A percentile compares a stretch with the other conserved stretches of the same genome.
Conservation (phyloP, 768 basidiomycete species). For the Serendipita sp. region DNA sequence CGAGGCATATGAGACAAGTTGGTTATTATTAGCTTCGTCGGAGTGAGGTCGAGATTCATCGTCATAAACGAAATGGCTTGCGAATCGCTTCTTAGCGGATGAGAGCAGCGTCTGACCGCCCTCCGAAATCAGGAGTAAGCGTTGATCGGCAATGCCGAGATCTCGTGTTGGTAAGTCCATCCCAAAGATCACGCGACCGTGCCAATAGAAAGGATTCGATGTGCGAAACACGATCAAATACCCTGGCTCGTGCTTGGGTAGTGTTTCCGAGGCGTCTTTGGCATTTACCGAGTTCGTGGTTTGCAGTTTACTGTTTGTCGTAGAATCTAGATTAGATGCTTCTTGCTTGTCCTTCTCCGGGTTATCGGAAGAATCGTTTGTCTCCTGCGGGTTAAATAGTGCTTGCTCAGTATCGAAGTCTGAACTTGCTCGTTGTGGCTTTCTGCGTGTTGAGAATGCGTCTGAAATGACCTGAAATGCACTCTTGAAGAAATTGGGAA, state of each 20-base stretch:
- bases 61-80: slow-evolving; percentile 33
- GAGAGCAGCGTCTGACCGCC: slow-evolving; percentile 63
- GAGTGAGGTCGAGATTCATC: slow-evolving; percentile 9
- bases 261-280: neutral
- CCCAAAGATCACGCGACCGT: neutral
- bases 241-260: neutral
- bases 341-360: slow-evolving; percentile 11
- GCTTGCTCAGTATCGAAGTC: slow-evolving; percentile 7
- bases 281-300: neutral
- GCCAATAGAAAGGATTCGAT: neutral
- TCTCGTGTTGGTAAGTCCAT: slow-evolving; percentile 39
- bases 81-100: slow-evolving; percentile 61
- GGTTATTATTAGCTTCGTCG: slow-evolving; percentile 43
- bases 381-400: slow-evolving; percentile 8
- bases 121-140: slow-evolving; percentile 85
- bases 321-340: neutral
- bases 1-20: slow-evolving; percentile 25
- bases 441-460: slow-evolving; percentile 15
- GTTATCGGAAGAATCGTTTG: slow-evolving; percentile 18
- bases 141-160: slow-evolving; percentile 68
- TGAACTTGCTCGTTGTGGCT: slow-evolving; percentile 10
- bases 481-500: slow-evolving; percentile 65
- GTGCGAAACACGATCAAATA: neutral
- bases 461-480: slow-evolving; percentile 52
- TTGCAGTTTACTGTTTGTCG: neutral